Evolutionary conservation across 2,329 filamentous ascomycete species (phyloP), one percentile per base, ranked within the genome.

Genomic region (Exophiala oligosperma): DNA sequence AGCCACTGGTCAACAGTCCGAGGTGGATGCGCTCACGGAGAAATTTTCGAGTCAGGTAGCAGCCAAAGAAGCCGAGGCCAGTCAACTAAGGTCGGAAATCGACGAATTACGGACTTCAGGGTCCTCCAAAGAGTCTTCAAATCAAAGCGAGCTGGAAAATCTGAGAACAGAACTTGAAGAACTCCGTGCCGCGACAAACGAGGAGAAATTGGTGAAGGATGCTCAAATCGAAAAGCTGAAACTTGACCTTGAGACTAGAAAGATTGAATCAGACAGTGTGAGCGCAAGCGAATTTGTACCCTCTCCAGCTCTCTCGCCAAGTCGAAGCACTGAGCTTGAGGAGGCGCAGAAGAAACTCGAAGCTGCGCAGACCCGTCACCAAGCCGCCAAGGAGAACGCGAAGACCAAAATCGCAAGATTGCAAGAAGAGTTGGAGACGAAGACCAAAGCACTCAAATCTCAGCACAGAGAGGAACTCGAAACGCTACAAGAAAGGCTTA

Each of bases 241-340:
- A 41, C 40, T 56, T n/a, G 57, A 62, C 40, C 35, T 62, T 17
- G 41, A 60, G 35, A 26, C 52, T 12, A 55, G 56, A 50, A 56
- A 56, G n/a, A 24, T 57, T 47, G 54, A 55, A 46, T 54, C 50
- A 11, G 58, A 59, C 6, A 43, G 40, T 43, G 12, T 43, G 46
- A 54, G 37, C 12, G 44, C 35, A 23, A 52, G 47, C 7, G 44
- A 53, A 24, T 29, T 24, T 38, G 67, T 38, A 62, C 69, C 17
- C 60, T 70, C 8, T 59, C 67, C 2, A 62, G 66, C 11, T 61
- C 66, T 40, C n/a, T 58, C 56, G 7, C 56, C 49, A 29, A 29
- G 29, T 21, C 73, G 75, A 57, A 68, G 70, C 0, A 64, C 73
- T 50, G 72, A 74, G 50, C 69, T 75, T 24, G 60, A 66, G 2